Conservation (phyloP, 2,329 filamentous ascomycete genomes). For the Ophiostoma quercus region DNA sequence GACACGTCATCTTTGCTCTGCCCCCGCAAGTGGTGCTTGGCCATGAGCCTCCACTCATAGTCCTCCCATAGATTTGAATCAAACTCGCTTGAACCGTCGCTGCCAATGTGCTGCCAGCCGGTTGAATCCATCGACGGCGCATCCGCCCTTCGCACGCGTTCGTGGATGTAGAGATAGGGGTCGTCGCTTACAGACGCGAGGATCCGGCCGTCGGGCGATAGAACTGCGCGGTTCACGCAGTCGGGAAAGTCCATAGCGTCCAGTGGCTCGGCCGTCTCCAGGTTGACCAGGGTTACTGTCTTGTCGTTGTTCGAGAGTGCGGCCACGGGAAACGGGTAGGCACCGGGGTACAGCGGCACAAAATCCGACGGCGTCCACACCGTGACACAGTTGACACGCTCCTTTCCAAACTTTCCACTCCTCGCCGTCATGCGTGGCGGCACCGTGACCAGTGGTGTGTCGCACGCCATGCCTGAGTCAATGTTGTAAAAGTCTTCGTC, state of each 20-base stretch:
- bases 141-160: conserved; percentile 42
- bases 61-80: conserved; percentile 24
- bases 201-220: conserved; percentile 79
- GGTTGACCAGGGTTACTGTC: conserved; percentile 76
- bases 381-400: conserved; percentile 63
- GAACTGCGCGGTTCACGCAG: conserved; percentile 87
- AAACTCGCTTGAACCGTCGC: conserved; percentile 21
- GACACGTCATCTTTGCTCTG: conserved; percentile 51
- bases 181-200: conserved; percentile 84
- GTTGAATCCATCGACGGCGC: background rate
- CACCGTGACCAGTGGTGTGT: conserved; percentile 20
- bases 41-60: conserved; percentile 49
- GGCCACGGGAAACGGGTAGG: conserved; percentile 55
- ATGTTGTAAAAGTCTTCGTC: background rate
- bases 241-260: conserved; percentile 70
- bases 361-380: conserved; percentile 53
- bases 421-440: conserved; percentile 37
- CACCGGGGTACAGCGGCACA: conserved; percentile 32
- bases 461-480: background rate
- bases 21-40: conserved; percentile 53
- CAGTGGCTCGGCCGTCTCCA: conserved; percentile 60
- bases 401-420: conserved; percentile 51
- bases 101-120: conserved; percentile 12
- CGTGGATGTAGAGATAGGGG: conserved; percentile 78
- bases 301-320: conserved; percentile 87